Conservation (phyloP, 768 basidiomycete species). For the Tulasnella sp. region DNA sequence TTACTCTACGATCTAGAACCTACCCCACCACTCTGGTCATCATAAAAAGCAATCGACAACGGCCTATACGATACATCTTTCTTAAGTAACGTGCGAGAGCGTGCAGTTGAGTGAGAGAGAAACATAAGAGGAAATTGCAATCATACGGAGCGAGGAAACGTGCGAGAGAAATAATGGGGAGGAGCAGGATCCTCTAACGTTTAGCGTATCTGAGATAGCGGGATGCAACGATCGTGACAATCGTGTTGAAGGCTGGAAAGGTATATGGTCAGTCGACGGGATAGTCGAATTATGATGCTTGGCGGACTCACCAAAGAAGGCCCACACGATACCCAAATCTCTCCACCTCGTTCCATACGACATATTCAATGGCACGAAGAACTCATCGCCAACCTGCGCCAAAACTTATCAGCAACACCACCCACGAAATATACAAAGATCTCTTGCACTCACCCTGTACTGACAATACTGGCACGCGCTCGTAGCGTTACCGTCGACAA, state of each 20-base stretch:
- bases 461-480: constrained; percentile 60
- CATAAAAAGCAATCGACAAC: not conserved
- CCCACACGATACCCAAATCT: constrained; percentile 52
- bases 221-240: constrained; percentile 44
- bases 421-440: not conserved
- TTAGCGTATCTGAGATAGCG: constrained; percentile 60
- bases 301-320: constrained; percentile 40
- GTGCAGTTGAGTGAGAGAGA: not conserved
- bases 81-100: not conserved
- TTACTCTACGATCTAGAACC: not conserved
- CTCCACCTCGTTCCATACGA: constrained; percentile 49
- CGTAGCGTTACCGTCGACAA: constrained; percentile 53
- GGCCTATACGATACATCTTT: not conserved
- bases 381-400: constrained; percentile 48
- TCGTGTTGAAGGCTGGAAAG: constrained; percentile 50
- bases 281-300: not conserved
- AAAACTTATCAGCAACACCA: not conserved
- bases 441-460: constrained; percentile 31
- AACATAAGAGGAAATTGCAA: not conserved
- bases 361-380: constrained; percentile 57
- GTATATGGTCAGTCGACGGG: not conserved
- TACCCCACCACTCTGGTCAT: too few species aligned
- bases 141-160: not conserved
- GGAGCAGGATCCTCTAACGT: constrained; percentile 29
- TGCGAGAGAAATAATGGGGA: not conserved